Percentiles rank a stretch among this genome's conserved stretches.
Conservation (phyloP, 1,284 basidiomycete genomes). For the Porogramme epimiltina region DNA sequence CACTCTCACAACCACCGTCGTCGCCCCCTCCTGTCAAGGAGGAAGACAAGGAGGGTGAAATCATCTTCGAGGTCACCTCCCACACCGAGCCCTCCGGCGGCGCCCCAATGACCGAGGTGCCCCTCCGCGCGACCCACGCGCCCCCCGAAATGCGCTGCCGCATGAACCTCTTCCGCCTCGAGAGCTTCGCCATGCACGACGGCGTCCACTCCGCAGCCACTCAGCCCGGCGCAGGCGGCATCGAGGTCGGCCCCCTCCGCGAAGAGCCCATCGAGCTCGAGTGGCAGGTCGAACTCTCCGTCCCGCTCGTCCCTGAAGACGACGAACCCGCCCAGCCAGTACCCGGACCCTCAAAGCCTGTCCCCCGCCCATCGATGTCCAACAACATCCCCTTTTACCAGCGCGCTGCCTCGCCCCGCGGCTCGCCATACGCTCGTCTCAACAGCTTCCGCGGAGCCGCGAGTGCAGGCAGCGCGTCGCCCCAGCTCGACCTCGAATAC, state of each 20-base stretch:
- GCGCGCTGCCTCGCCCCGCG: too few species aligned
- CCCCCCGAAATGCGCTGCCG: constrained; percentile 64
- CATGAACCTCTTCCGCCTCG: constrained; percentile 76
- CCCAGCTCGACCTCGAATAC: constrained; percentile 15
- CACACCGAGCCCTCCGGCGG: constrained; percentile 20
- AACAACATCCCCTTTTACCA: background rate
- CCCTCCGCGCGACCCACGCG: constrained; percentile 72
- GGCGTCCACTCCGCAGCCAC: constrained; percentile 34
- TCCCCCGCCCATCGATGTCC: background rate
- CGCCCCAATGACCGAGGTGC: constrained; percentile 55
- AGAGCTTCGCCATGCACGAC: constrained; percentile 73
- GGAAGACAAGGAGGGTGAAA: constrained; percentile 24
- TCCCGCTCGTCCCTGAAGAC: constrained; percentile 19
- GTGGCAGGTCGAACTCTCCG: constrained; percentile 28
- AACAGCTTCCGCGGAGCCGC: too few species aligned
- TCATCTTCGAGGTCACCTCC: constrained; percentile 34
- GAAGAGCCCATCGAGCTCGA: constrained; percentile 27
- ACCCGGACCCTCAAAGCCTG: too few species aligned
- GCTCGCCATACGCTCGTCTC: too few species aligned
- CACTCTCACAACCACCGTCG: background rate
- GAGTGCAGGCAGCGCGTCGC: constrained; percentile 12
- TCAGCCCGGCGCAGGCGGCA: constrained; percentile 24
- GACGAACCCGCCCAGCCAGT: background rate
- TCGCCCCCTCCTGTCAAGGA: constrained; percentile 19
- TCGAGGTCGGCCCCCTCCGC: constrained; percentile 31